A percentile compares a stretch with the other conserved stretches of the same genome.
Evolutionary conservation across 345 rosid species (phyloP).

Genomic region (Euclidium syriacum): DNA sequence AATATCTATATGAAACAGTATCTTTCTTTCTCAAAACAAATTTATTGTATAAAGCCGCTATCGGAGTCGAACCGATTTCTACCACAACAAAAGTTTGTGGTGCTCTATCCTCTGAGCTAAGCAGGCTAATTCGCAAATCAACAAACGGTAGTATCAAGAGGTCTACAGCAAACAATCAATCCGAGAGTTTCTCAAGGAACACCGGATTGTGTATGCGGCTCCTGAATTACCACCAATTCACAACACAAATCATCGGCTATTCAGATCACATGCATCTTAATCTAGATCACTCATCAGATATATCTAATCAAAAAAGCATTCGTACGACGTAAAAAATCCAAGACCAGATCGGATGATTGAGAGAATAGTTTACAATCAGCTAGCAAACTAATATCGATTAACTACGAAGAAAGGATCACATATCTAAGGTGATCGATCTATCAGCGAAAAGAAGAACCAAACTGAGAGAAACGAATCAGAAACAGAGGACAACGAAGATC

Average conservation of each 20-base stretch:
- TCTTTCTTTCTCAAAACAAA: background rate
- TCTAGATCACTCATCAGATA: background rate
- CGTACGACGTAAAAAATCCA: background rate
- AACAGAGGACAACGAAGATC: background rate
- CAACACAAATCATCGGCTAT: background rate
- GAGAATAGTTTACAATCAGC: background rate
- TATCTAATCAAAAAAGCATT: background rate
- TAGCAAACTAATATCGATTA: background rate
- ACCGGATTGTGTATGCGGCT: background rate
- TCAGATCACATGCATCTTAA: background rate
- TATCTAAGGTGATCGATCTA: too few relatives aligned
- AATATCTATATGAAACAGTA: background rate
- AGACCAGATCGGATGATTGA: background rate
- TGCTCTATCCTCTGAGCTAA: conserved; percentile 17
- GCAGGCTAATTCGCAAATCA: background rate
- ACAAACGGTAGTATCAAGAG: background rate
- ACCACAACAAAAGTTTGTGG: conserved; percentile 14
- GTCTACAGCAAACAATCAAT: background rate
- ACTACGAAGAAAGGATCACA: too few relatives aligned
- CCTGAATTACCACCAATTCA: background rate
- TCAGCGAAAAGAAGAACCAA: background rate
- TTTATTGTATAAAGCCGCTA: background rate
- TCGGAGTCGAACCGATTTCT: conserved; percentile 28
- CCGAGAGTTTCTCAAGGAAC: background rate
- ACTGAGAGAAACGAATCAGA: background rate